These are phyloP conservation scores for Scalesia atractyloides DNA, from an alignment of 129 eudicot species.

Conservation along the genomic window DNA sequence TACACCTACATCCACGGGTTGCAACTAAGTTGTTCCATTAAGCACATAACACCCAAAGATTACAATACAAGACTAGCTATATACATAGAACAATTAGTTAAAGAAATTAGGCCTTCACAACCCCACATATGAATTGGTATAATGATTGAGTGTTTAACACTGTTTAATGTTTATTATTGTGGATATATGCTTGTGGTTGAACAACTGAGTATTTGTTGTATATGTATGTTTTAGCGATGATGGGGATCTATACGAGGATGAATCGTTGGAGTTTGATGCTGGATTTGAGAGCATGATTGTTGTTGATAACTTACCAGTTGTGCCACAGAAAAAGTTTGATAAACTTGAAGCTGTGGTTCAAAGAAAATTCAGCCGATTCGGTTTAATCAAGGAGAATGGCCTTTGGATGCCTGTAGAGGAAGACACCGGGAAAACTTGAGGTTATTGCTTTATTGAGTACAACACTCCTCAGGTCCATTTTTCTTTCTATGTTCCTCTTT, in stretches of 20 bases:
- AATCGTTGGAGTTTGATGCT: not conserved
- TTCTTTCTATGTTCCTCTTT: not conserved
- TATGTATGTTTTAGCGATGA: not conserved
- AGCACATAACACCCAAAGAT: too few relatives aligned
- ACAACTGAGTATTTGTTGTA: too few relatives aligned
- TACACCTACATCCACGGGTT: too few relatives aligned
- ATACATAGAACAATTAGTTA: too few relatives aligned
- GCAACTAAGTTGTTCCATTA: too few relatives aligned
- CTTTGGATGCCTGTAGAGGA: slow-evolving; percentile 85
- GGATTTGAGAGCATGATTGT: not conserved
- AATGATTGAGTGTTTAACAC: too few relatives aligned
- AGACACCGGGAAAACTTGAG: slow-evolving; percentile 51
- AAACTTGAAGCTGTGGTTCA: slow-evolving; percentile 64
- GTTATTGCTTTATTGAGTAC: slow-evolving; percentile 77
- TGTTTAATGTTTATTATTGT: too few relatives aligned
- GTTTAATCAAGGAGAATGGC: slow-evolving; percentile 68
- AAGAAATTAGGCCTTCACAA: too few relatives aligned
- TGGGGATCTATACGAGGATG: not conserved
- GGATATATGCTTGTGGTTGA: too few relatives aligned
- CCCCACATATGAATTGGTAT: too few relatives aligned
- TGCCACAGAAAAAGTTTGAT: slow-evolving; percentile 68
- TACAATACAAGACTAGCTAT: too few relatives aligned
- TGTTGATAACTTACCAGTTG: slow-evolving; percentile 67
- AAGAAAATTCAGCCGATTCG: slow-evolving; percentile 68
- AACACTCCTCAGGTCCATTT: slow-evolving; percentile 75